Conservation (phyloP, 139 green algal genomes). For the Deuterostichococcus epilithicus region DNA sequence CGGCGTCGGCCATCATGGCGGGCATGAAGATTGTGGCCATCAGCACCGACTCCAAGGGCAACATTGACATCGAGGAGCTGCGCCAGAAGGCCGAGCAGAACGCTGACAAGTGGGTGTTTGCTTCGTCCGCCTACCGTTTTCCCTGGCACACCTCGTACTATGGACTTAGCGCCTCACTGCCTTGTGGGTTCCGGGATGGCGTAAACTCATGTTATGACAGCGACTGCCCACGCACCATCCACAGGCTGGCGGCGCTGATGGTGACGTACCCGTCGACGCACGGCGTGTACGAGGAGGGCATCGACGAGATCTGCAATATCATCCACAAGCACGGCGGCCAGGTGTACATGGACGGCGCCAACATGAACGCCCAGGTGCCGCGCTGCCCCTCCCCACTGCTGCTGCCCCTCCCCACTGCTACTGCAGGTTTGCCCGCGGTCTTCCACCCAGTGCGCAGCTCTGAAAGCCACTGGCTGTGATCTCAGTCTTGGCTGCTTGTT, state of each 20-base stretch:
- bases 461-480: no score
- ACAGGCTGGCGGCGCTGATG: slow-evolving; percentile 92
- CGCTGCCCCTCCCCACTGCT: background rate
- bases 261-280: slow-evolving; percentile 99
- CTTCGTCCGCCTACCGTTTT: no score
- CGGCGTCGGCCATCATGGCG: slow-evolving; percentile 92
- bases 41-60: slow-evolving; percentile 78
- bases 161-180: no score
- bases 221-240: no score
- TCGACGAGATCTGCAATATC: slow-evolving; percentile 94
- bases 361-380: slow-evolving; percentile 98
- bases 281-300: slow-evolving; percentile 96
- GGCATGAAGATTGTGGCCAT: slow-evolving; percentile 95
- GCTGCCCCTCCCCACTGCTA: no score
- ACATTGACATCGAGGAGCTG: slow-evolving; percentile 93
- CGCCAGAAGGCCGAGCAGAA: slow-evolving; percentile 79
- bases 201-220: no score
- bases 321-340: slow-evolving; percentile 93
- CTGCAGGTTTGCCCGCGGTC: no score
- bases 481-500: no score
- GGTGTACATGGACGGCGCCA: slow-evolving; percentile 99
- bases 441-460: background rate
- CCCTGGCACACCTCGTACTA: no score
- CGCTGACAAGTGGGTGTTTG: slow-evolving; percentile 82
- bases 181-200: no score